Base-by-base conservation (phyloP, 2,329 filamentous ascomycete genomes). In the Penicillium corylophilum region DNA sequence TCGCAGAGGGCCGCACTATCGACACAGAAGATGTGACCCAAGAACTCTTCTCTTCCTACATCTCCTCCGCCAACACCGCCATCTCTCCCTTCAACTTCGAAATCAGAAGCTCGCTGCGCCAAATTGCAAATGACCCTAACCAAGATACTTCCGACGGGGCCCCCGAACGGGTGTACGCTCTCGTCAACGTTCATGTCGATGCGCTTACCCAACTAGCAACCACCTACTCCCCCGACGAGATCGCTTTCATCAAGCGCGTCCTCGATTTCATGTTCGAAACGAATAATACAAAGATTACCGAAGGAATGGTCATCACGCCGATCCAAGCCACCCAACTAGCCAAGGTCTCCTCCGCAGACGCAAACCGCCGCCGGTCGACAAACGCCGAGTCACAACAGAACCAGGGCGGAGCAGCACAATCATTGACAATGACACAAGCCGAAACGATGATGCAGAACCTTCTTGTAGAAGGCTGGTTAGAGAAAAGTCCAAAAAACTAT, bases 261-360 rank as follows among this genome's bases (percentile, higher is more conserved):
- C 81, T 99, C 1, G 92, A 96, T 69, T 85, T 82, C 62, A 95
- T 99, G 83, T 99, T 97, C 67, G 90, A 95, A 57, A 87, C 83
- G 18, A 85, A 90, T 75, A 97, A 97, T 67, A 90, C 86, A 0
- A 80, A 78, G 8, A 79, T 84, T n/a, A 83, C 85, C 64, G 93
- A 99, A 72, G 82, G 90, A 23, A 86, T 96, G 82, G 91, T 89
- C 3, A 76, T 97, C 3, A 88, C 84, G 12, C 81, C 83, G 40
- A 90, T 90, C 69, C 86, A 96, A 64, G 92, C 92, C 3, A 77
- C 88, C 47, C 86, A 89, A 61, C 74, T 95, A 4, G 77, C 78
- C 1, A 82, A 79, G 59, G 70, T 68, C 4, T 64, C 74, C 0
- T 58, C 65, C 15, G 64, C 67, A 40, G 59, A 74, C 57, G 51